Base-by-base conservation (phyloP, 2,329 filamentous ascomycete species). In the Lecanicillium sp. region DNA sequence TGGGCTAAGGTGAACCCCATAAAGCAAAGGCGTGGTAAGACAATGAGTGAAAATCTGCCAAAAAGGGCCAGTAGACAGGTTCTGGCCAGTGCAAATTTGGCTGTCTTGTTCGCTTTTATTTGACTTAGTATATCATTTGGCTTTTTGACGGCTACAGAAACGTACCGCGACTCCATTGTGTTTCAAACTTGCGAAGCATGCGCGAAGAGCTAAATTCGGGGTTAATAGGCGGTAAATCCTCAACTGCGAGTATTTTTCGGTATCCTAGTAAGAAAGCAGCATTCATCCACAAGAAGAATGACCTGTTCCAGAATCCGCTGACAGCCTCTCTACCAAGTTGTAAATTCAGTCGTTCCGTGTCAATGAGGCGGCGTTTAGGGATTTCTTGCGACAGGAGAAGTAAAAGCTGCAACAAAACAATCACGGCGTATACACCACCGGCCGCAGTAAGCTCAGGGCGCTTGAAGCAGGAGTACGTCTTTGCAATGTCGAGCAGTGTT, bases 401-500 rank as follows among this genome's bases (percentile, higher is more conserved):
- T 2, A 48, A 4, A 3, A 43, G 32, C 45, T 61, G 63, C 17
- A 50, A 31, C 0, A 27, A 48, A 2, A 60, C 43, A 0, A 50
- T 45, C 0, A 50, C 38, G 1, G 50, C 50, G 27, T 55, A 56
- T 1, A 60, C 39, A 13, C 35, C 38, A 1, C 52, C 54, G 18
- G 60, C 48, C 2, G 40, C 18, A 3, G 36, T 16, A 28, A 54
- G 42, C 3, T 38, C 40, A 12, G 39, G 43, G 7, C 58, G 51
- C 6, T 62, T 46, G 49, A 54, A 60, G 1, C 58, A 47, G 0
- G 62, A 62, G 18, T 59, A 45, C 1, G 50, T 45, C 4, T 51
- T 45, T 1, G 57, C 54, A 11, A 55, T 41, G 17, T 64, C 60
- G 16, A 62, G 52, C 11, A 63, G 32, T 2, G 55, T 44, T 0